Percentiles rank a stretch among this genome's conserved stretches.
Evolutionary conservation across 495 filamentous ascomycete species (phyloP).

Genomic region (Aspergillus conjunctus): DNA sequence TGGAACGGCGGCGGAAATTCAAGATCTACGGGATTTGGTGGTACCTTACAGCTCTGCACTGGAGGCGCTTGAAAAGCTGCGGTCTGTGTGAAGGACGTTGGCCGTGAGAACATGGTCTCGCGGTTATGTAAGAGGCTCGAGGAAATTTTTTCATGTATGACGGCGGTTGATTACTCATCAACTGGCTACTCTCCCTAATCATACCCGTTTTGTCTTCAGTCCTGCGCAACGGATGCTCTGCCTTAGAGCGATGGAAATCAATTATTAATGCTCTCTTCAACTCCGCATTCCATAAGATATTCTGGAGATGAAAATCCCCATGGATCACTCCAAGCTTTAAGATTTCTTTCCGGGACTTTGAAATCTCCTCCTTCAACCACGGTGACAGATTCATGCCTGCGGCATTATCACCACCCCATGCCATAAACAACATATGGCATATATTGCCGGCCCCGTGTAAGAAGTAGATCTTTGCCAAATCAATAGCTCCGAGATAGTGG

Average conservation of each 20-base stretch:
- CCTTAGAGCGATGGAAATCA: conserved; percentile 12
- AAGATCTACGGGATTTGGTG: background rate
- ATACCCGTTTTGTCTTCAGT: no score
- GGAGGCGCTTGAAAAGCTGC: background rate
- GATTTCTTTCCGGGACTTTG: conserved; percentile 22
- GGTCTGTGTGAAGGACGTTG: background rate
- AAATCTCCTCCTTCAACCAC: conserved; percentile 13
- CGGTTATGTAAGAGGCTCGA: no score
- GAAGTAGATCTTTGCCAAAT: conserved; percentile 38
- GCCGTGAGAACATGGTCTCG: no score
- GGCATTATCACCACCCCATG: conserved; percentile 40
- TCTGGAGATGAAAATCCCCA: conserved; percentile 12
- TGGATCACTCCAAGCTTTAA: conserved; percentile 18
- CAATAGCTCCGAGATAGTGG: conserved; percentile 3
- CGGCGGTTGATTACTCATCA: no score
- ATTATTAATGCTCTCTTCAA: conserved; percentile 9
- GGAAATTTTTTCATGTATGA: no score
- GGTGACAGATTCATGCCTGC: background rate
- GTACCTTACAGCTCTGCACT: background rate
- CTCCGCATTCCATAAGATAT: conserved; percentile 12
- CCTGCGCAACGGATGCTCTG: background rate
- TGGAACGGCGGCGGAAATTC: background rate
- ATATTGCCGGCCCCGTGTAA: conserved; percentile 42
- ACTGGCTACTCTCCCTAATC: no score
- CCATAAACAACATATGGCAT: conserved; percentile 51